phyloP scores from a whole-genome alignment of 2,329 filamentous ascomycete genomes.

The Pestalotiopsis sp. region DNA sequence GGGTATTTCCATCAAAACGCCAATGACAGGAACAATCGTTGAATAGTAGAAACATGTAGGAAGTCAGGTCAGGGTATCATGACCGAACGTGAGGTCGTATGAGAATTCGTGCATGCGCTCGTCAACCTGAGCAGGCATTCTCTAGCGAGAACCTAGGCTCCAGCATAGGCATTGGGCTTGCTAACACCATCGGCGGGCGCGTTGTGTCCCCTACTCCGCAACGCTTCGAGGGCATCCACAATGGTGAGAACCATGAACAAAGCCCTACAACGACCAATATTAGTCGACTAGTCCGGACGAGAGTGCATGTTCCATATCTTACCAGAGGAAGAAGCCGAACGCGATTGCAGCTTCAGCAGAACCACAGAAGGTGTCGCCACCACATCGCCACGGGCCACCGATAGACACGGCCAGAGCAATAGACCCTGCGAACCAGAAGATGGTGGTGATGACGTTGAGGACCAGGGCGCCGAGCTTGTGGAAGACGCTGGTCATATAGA shows the following conservation, averaged over 20 bases:
- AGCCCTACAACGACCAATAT: slow-evolving; percentile 36
- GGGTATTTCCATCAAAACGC: slow-evolving; percentile 7
- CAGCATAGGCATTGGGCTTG: slow-evolving; percentile 27
- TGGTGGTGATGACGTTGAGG: slow-evolving; percentile 72
- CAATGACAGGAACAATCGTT: not conserved
- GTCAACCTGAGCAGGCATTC: not conserved
- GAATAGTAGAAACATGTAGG: too few species aligned
- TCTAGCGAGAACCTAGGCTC: slow-evolving; percentile 20
- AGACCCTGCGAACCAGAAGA: slow-evolving; percentile 91
- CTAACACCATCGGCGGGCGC: slow-evolving; percentile 18
- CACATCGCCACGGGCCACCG: slow-evolving; percentile 54
- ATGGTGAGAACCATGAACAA: slow-evolving; percentile 51
- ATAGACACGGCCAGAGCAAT: slow-evolving; percentile 74
- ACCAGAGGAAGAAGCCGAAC: slow-evolving; percentile 69
- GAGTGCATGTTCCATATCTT: slow-evolving; percentile 14
- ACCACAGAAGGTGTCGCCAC: slow-evolving; percentile 56
- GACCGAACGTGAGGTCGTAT: too few species aligned
- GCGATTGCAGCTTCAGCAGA: slow-evolving; percentile 65
- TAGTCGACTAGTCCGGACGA: not conserved
- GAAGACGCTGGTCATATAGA: slow-evolving; percentile 61
- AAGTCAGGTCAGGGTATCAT: too few species aligned
- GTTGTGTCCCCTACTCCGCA: slow-evolving; percentile 43
- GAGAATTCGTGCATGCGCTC: not conserved
- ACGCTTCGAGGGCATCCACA: slow-evolving; percentile 47
- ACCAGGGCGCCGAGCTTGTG: slow-evolving; percentile 68